Percentiles rank a stretch among this genome's conserved stretches.
phyloP scores from a whole-genome alignment of 768 basidiomycete species.

The Cantharellus anzutake region DNA sequence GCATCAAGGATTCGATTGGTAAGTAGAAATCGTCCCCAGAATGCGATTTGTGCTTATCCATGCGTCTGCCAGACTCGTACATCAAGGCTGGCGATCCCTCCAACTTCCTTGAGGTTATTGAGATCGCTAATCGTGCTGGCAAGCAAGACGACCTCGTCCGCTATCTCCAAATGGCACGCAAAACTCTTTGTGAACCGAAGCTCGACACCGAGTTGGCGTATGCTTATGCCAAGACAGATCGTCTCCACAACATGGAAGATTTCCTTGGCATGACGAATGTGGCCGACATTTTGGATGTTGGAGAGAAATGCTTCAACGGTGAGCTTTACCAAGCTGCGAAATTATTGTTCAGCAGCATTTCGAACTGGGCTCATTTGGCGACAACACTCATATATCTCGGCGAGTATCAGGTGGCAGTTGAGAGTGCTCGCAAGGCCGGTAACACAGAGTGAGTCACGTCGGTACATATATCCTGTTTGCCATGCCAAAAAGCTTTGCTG shows the following conservation, averaged over 20 bases:
- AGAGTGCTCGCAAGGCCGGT: constrained; percentile 97
- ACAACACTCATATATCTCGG: constrained; percentile 97
- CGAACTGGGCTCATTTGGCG: constrained; percentile 95
- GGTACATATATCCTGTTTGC: neutral
- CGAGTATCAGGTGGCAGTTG: constrained; percentile 95
- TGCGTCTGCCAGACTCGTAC: constrained; percentile 78
- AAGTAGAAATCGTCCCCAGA: too few relatives aligned
- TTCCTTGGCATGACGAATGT: constrained; percentile 98
- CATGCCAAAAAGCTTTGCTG: neutral
- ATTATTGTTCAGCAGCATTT: constrained; percentile 87
- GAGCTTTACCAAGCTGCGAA: constrained; percentile 95
- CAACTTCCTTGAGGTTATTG: constrained; percentile 89
- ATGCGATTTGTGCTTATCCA: too few relatives aligned
- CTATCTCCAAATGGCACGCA: constrained; percentile 97
- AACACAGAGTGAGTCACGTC: constrained; percentile 92
- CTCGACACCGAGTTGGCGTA: constrained; percentile 97
- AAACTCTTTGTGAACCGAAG: constrained; percentile 87
- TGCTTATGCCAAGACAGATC: constrained; percentile 78
- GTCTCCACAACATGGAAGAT: constrained; percentile 98
- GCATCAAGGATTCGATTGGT: constrained; percentile 97
- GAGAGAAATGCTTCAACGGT: constrained; percentile 99
- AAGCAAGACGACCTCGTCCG: constrained; percentile 90
- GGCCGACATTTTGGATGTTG: constrained; percentile 88
- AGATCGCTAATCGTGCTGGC: constrained; percentile 85
- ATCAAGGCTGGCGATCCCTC: constrained; percentile 92